Conservation (phyloP, 306 rosid species). For the Cyamopsis tetragonoloba region DNA sequence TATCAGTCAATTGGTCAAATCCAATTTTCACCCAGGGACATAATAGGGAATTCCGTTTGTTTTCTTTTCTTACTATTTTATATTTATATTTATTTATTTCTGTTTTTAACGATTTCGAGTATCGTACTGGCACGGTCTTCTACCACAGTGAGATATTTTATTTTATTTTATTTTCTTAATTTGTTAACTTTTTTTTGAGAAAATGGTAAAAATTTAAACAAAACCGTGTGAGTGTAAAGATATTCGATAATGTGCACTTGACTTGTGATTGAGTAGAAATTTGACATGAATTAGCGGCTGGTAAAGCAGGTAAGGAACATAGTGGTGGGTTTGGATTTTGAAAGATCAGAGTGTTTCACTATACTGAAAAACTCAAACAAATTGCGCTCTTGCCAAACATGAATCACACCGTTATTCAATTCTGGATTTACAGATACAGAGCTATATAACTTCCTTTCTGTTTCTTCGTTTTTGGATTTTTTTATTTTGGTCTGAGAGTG, state of each 20-base stretch:
- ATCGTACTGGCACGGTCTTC: neutral
- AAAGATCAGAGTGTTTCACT: neutral
- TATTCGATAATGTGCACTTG: neutral
- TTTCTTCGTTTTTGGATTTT: too few relatives aligned
- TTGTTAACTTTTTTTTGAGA: too few relatives aligned
- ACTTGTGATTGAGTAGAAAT: neutral
- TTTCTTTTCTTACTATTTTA: too few relatives aligned
- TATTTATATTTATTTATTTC: too few relatives aligned
- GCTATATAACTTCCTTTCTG: too few relatives aligned
- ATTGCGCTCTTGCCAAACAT: neutral
- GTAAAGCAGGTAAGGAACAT: neutral
- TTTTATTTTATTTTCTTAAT: neutral
- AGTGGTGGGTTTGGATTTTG: neutral
- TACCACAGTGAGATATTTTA: neutral
- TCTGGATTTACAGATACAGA: too few relatives aligned
- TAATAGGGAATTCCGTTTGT: neutral
- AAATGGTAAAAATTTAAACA: neutral
- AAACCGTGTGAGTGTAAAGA: neutral
- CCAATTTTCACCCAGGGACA: too few relatives aligned
- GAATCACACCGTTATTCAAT: neutral
- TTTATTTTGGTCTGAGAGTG: neutral
- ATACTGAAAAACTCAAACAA: neutral
- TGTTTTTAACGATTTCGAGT: neutral
- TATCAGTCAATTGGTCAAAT: too few relatives aligned
- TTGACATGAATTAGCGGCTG: neutral